Percentiles rank a stretch among this genome's conserved stretches.
phyloP scores from a whole-genome alignment of 164 flowering plant genomes.

The Santalum album region DNA sequence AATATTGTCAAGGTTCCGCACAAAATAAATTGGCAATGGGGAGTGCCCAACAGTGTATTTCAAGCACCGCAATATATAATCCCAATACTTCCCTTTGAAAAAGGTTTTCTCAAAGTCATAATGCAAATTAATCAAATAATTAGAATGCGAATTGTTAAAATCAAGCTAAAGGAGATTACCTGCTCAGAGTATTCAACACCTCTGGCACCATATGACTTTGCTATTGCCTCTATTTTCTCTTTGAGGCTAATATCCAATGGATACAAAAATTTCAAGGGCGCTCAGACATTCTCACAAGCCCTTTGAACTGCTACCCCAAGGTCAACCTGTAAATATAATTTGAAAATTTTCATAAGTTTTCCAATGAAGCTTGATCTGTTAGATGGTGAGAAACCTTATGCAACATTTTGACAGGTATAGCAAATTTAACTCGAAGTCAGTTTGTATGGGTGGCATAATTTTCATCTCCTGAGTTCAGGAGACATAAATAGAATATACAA shows the following conservation, averaged over 20 bases:
- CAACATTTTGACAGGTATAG: too few species aligned
- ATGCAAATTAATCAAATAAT: neutral
- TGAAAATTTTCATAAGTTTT: neutral
- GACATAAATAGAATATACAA: too few species aligned
- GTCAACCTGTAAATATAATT: slow-evolving; percentile 55
- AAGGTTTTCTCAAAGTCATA: slow-evolving; percentile 25
- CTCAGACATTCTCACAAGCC: slow-evolving; percentile 81
- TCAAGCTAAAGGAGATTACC: slow-evolving; percentile 27
- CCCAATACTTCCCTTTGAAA: too few species aligned
- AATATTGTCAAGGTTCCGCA: too few species aligned
- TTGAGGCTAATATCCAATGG: slow-evolving; percentile 78
- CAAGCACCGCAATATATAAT: too few species aligned
- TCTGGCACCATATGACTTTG: slow-evolving; percentile 90
- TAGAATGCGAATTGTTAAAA: neutral
- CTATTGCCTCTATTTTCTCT: slow-evolving; percentile 94
- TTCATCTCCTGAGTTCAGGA: too few species aligned
- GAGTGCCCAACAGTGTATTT: too few species aligned
- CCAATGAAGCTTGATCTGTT: too few species aligned
- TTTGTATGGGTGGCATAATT: too few species aligned
- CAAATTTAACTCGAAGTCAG: too few species aligned
- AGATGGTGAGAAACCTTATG: too few species aligned
- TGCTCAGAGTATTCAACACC: slow-evolving; percentile 93
- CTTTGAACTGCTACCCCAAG: slow-evolving; percentile 87
- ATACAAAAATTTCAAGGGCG: slow-evolving; percentile 69
- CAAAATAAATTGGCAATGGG: too few species aligned